Conservation (phyloP, 164 flowering plant genomes). For the Umbellularia californica region DNA sequence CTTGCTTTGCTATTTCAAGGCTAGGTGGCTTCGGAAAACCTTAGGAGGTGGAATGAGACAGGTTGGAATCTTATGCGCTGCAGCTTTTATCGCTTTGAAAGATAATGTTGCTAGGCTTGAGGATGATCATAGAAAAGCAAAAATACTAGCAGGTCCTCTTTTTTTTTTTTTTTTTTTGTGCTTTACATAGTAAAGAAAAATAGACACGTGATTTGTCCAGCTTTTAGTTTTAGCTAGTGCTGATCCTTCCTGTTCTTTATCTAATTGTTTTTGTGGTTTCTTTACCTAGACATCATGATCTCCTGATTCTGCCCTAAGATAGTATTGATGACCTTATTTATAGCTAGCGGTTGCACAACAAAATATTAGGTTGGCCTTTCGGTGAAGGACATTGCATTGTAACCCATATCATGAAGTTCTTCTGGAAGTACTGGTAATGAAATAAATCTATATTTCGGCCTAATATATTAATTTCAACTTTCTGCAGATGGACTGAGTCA, state of each 20-base stretch:
- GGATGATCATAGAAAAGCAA: slow-evolving; percentile 79
- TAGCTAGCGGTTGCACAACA: background rate
- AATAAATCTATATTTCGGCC: background rate
- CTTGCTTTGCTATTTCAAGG: slow-evolving; percentile 36
- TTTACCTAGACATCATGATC: background rate
- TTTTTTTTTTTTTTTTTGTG: background rate
- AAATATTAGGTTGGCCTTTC: background rate
- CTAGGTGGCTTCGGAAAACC: slow-evolving; percentile 76
- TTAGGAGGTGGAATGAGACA: slow-evolving; percentile 98
- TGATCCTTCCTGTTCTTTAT: background rate
- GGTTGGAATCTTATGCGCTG: slow-evolving; percentile 79
- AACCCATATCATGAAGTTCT: background rate
- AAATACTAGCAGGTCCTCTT: slow-evolving; percentile 75
- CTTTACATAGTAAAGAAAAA: background rate
- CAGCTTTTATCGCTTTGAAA: slow-evolving; percentile 69
- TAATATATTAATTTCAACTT: background rate
- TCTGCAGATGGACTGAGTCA: slow-evolving; percentile 65
- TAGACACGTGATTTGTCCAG: no score
- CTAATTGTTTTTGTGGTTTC: background rate
- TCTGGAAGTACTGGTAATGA: background rate
- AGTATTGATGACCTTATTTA: no score
- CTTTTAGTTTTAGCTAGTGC: background rate
- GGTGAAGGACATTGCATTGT: background rate
- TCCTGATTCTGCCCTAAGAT: no score
- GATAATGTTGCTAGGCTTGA: slow-evolving; percentile 72